A percentile compares a stretch with the other conserved stretches of the same genome.
phyloP scores from a whole-genome alignment of 2,329 filamentous ascomycete species.

The Neofusicoccum sp. region DNA sequence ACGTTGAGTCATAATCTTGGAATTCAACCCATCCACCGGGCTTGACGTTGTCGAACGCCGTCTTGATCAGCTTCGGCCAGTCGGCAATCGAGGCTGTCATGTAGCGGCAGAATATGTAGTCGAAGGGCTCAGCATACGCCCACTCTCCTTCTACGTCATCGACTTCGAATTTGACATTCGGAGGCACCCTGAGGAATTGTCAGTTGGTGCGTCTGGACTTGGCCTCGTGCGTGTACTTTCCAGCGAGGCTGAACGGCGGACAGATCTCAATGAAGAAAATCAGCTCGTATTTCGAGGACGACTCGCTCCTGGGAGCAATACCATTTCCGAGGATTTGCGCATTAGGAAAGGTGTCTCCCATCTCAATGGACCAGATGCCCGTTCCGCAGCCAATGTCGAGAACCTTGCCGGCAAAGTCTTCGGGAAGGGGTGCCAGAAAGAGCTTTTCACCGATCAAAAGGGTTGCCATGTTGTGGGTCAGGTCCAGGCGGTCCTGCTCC shows the following conservation, averaged over 20 bases:
- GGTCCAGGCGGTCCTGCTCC: slow-evolving; percentile 18
- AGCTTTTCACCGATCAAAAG: slow-evolving; percentile 5
- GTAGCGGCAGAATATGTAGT: slow-evolving; percentile 38
- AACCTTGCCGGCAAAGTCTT: neutral
- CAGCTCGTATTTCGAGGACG: too few species aligned
- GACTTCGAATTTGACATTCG: slow-evolving; percentile 46
- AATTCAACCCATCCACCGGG: slow-evolving; percentile 41
- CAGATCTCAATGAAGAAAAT: too few species aligned
- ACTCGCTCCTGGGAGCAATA: too few species aligned
- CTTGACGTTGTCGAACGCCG: slow-evolving; percentile 32
- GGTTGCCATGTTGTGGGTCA: neutral
- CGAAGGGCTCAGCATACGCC: slow-evolving; percentile 36
- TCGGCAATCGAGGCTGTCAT: slow-evolving; percentile 35
- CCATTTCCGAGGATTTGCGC: neutral
- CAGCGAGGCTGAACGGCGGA: too few species aligned
- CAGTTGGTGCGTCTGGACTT: neutral
- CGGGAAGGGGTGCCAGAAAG: slow-evolving; percentile 3
- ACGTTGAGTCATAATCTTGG: slow-evolving; percentile 28
- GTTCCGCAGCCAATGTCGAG: slow-evolving; percentile 14
- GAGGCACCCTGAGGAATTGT: slow-evolving; percentile 29
- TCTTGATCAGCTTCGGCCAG: slow-evolving; percentile 34
- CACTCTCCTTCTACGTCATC: slow-evolving; percentile 46
- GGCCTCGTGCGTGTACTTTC: neutral
- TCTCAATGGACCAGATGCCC: neutral
- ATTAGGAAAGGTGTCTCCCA: slow-evolving; percentile 4